Evolutionary conservation across 495 filamentous ascomycete species (phyloP), one percentile per base, ranked within the genome.

Genomic region (Xylaria bambusicola): DNA sequence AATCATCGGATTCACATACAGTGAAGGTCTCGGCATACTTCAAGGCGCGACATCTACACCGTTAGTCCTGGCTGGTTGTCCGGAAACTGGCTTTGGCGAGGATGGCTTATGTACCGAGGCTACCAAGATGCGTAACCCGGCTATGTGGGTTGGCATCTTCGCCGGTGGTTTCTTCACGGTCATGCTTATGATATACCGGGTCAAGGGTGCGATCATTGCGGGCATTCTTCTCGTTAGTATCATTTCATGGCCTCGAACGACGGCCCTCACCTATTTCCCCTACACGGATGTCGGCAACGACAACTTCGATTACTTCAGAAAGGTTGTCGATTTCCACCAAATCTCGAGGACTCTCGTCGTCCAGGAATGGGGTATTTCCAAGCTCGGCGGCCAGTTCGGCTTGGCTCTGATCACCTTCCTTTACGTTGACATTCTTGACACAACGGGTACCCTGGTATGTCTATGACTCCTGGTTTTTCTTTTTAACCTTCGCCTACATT

Each of bases 91-190:
- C 10, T 46, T 69, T 15, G 62, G 67, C 15, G 62, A 58, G 1
- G 64, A 66, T 9, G 83, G 84, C 3, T 54, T 82, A 26, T 88
- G 86, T 69, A 71, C 74, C 0, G 69, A 72, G 52, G 62, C 65
- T 17, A 71, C 77, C 15, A 89, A 90, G 78, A 88, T 92, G 88
- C 82, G 86, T 48, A 90, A 79, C 63, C 86, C 89, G 9, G 85
- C 84, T 1, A 82, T 93, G 82, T 93, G 89, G 90, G 74, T 93
- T 56, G 90, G 90, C 26, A 90, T 94, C 58, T 92, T 93, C 76
- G 88, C 86, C 57, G 88, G 90, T 41, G 90, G 90, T 49, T 77
- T 93, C 48, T 76, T 93, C 41, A 93, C 90, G 6, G 81, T 83
- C 6, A 70, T 91, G 53, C 72, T 93, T 48, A 87, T 93, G 87